Conservation (phyloP, 331 rosid species). For the Pyrus hybrid region DNA sequence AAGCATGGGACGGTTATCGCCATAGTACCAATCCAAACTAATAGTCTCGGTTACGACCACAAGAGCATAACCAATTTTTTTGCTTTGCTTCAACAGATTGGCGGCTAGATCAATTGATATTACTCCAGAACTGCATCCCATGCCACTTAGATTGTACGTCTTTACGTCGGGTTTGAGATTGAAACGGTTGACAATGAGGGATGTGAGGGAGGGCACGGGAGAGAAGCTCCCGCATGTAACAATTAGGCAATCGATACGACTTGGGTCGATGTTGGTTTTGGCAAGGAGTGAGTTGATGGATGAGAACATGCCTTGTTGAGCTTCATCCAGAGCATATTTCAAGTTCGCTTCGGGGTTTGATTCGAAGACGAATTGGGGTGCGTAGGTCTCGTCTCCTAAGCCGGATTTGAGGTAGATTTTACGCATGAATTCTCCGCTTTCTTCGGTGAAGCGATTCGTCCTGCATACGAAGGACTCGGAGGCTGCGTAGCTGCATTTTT, state of each 20-base stretch:
- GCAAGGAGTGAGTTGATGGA: neutral
- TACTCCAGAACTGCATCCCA: slow-evolving; percentile 15
- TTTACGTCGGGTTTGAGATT: slow-evolving; percentile 6
- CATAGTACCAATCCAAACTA: slow-evolving; percentile 6
- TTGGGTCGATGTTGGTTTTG: neutral
- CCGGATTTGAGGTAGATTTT: slow-evolving; percentile 8
- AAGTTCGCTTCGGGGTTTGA: neutral
- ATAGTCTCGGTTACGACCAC: slow-evolving; percentile 6
- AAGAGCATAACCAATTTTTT: neutral
- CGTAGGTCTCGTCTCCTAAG: slow-evolving; percentile 11
- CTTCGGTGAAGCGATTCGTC: neutral
- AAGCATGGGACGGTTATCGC: slow-evolving; percentile 11
- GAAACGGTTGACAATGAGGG: slow-evolving; percentile 5
- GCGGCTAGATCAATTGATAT: neutral
- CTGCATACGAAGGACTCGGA: neutral
- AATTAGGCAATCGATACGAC: neutral
- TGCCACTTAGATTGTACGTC: slow-evolving; percentile 6
- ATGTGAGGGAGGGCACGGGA: slow-evolving; percentile 1
- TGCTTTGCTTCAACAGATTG: neutral
- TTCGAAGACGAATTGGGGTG: slow-evolving; percentile 3
- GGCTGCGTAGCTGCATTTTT: neutral
- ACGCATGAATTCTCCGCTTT: slow-evolving; percentile 8
- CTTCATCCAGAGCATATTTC: neutral
- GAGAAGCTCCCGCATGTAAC: slow-evolving; percentile 12
- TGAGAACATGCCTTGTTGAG: slow-evolving; percentile 9